Conservation (phyloP, 2,329 filamentous ascomycete genomes). For the Kalmusia sp. region DNA sequence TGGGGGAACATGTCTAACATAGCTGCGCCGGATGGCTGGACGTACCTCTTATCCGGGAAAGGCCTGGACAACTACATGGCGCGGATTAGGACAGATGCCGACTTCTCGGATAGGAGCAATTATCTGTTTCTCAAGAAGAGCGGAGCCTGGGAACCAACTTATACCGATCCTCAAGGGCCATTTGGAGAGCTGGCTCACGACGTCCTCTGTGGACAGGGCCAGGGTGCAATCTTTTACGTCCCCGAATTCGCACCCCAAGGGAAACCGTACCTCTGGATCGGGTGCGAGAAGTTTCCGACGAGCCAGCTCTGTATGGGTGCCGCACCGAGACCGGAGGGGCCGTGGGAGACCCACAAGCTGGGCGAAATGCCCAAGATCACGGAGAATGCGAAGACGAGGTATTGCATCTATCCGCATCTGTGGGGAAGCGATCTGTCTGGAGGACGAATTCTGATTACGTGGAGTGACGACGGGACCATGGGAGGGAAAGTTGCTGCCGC, state of each 20-base stretch:
- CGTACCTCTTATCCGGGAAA: slow-evolving; percentile 12
- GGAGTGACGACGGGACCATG: slow-evolving; percentile 21
- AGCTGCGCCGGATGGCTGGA: slow-evolving; percentile 15
- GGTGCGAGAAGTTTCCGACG: slow-evolving; percentile 18
- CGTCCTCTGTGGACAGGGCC: slow-evolving; percentile 17
- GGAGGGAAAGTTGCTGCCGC: slow-evolving; percentile 18
- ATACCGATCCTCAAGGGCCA: slow-evolving; percentile 14
- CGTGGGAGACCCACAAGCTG: slow-evolving; percentile 15
- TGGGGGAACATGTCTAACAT: slow-evolving; percentile 20
- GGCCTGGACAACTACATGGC: slow-evolving; percentile 22
- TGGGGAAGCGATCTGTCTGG: slow-evolving; percentile 13
- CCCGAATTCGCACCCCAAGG: slow-evolving; percentile 13
- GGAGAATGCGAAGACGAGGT: slow-evolving; percentile 10
- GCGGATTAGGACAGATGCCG: slow-evolving; percentile 13
- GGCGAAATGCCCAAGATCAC: slow-evolving; percentile 18
- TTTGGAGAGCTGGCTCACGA: slow-evolving; percentile 19
- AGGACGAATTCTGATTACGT: slow-evolving; percentile 13
- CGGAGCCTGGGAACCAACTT: slow-evolving; percentile 11
- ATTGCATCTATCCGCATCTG: slow-evolving; percentile 20
- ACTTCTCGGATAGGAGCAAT: slow-evolving; percentile 10
- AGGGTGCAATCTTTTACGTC: slow-evolving; percentile 16
- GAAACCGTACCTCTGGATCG: slow-evolving; percentile 16
- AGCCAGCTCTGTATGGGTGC: slow-evolving; percentile 17
- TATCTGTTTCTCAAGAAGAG: slow-evolving; percentile 17
- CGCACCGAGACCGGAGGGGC: slow-evolving; percentile 17